Percentiles rank a stretch among this genome's conserved stretches.
Evolutionary conservation across 1,139 yeast genomes (phyloP).

Genomic region (Geotrichum carabidarum): DNA sequence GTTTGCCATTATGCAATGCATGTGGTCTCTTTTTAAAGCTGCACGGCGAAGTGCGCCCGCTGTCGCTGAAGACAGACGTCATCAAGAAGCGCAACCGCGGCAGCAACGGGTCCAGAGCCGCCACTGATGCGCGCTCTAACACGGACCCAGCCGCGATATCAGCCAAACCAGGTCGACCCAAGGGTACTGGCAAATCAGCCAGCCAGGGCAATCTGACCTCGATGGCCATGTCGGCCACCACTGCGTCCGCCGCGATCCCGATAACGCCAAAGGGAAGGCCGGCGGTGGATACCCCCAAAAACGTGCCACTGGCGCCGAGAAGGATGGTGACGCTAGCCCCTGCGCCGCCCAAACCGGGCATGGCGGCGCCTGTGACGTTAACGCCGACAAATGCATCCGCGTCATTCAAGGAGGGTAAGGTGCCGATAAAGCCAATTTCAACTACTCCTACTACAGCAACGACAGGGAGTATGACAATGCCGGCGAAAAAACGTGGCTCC

Average conservation of each 20-base stretch:
- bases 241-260: slow-evolving; percentile 8
- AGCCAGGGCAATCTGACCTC: slow-evolving; percentile 4
- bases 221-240: slow-evolving; percentile 4
- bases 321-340: slow-evolving; percentile 29
- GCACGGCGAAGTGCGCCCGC: slow-evolving; percentile 87
- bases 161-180: slow-evolving; percentile 13
- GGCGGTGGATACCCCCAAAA: slow-evolving; percentile 14
- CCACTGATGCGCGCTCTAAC: background rate
- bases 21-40: slow-evolving; percentile 83
- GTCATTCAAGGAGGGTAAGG: background rate
- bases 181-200: background rate
- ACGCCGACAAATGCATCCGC: slow-evolving; percentile 3
- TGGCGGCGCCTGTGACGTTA: slow-evolving; percentile 14
- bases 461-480: background rate
- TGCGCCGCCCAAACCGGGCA: slow-evolving; percentile 5
- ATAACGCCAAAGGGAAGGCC: background rate
- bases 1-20: slow-evolving; percentile 87
- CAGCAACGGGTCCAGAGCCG: slow-evolving; percentile 6
- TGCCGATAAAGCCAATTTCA: background rate
- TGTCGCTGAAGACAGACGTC: slow-evolving; percentile 81
- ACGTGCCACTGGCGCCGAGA: slow-evolving; percentile 31
- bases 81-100: slow-evolving; percentile 61
- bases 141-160: background rate
- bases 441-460: background rate
- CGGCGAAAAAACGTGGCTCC: background rate